These are phyloP conservation scores for Globisporangium nagaii DNA, from an alignment of 352 stramenopile species.

Conservation along the genomic window DNA sequence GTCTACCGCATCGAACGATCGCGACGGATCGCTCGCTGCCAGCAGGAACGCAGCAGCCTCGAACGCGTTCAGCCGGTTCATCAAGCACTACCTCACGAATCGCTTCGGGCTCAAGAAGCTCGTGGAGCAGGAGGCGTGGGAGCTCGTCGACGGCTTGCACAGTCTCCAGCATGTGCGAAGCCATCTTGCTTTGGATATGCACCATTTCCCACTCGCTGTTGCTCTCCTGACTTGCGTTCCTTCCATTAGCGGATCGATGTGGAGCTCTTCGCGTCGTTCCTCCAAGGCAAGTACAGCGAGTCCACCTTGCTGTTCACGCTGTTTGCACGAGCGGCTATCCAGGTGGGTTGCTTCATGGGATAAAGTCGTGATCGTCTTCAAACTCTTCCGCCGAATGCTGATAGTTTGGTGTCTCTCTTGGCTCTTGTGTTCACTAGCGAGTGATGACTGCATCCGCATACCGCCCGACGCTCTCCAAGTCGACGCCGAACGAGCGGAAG, in stretches of 20 bases:
- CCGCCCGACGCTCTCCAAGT: conserved; percentile 15
- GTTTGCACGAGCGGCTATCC: conserved; percentile 27
- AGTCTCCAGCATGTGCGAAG: conserved; percentile 31
- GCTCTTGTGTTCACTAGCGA: conserved; percentile 6
- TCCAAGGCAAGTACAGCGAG: conserved; percentile 47
- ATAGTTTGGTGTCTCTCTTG: too few relatives aligned
- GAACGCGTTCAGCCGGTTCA: conserved; percentile 33
- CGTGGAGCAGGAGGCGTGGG: conserved; percentile 55
- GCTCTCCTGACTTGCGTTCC: neutral
- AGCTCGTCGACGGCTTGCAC: conserved; percentile 45
- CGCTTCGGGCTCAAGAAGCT: conserved; percentile 56
- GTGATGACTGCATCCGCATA: conserved; percentile 19
- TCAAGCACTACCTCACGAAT: conserved; percentile 58
- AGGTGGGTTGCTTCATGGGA: conserved; percentile 23
- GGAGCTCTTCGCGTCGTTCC: conserved; percentile 54
- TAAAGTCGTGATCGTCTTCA: too few relatives aligned
- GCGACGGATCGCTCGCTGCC: neutral
- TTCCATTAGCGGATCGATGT: conserved; percentile 33
- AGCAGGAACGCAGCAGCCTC: conserved; percentile 5
- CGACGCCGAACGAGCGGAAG: conserved; percentile 16
- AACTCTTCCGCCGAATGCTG: too few relatives aligned
- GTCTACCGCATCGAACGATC: neutral
- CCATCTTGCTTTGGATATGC: neutral
- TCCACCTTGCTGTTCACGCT: conserved; percentile 50
- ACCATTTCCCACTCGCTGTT: neutral